A percentile compares a stretch with the other conserved stretches of the same genome.
Evolutionary conservation across 352 stramenopile genomes (phyloP).

Genomic region (Peronospora destructor): DNA sequence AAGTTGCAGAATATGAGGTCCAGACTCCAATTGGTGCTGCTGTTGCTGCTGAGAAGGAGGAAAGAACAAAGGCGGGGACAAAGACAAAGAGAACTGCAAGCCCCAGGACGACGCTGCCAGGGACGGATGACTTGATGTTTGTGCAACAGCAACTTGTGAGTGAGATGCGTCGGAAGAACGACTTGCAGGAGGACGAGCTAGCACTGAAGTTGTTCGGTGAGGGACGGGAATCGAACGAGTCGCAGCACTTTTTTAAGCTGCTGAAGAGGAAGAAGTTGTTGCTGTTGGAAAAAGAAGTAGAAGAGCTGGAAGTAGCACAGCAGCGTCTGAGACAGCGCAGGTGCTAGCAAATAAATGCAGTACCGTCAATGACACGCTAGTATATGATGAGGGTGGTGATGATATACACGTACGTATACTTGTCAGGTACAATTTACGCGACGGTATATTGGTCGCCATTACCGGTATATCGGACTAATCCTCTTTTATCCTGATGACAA

Average conservation of each 20-base stretch:
- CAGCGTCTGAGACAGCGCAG: constrained; percentile 10
- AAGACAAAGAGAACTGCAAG: not conserved
- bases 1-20: not conserved
- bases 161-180: constrained; percentile 8
- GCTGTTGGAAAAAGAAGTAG: constrained; percentile 12
- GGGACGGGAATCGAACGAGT: constrained; percentile 10
- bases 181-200: constrained; percentile 7
- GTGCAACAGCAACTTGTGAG: constrained; percentile 2
- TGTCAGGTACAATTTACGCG: not conserved
- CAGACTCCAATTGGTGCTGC: not conserved
- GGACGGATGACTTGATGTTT: not conserved
- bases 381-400: not conserved
- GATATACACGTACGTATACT: not conserved
- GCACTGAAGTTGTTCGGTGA: constrained; percentile 9
- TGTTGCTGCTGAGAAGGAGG: not conserved
- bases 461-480: not conserved
- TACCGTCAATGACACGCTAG: not conserved
- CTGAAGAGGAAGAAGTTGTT: constrained; percentile 21
- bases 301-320: constrained; percentile 15
- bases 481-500: not conserved
- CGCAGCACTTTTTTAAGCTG: constrained; percentile 15
- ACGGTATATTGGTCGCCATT: not conserved
- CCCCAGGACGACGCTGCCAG: not conserved
- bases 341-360: not conserved
- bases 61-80: not conserved